Base-by-base conservation (phyloP, 306 rosid species). In the Pueraria montana region DNA sequence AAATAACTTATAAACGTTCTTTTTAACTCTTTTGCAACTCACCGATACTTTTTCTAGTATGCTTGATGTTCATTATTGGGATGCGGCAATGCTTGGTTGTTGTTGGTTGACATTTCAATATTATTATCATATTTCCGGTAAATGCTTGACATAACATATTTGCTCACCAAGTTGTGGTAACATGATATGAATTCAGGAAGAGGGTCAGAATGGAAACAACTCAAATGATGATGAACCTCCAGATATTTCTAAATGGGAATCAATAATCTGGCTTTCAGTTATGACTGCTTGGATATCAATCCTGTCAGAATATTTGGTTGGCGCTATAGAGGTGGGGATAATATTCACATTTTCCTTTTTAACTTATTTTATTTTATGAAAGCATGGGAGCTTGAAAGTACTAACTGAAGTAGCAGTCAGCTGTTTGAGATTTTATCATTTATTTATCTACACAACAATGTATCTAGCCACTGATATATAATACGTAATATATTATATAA, bases 231-330 rank as follows among this genome's bases (percentile, higher is more conserved):
- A 85, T 61, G 98, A 92, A 82, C 70, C 83, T 79, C 90, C 98
- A 1, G 90, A 92, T 84, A 92, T 94, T 66, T 90, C 96, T 58
- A 92, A 86, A 84, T 94, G 97, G 94, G 98, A 92, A 86, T 88
- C 97, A 62, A 52, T 92, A 84, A 87, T 90, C 66, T 94, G 97
- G 98, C 94, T 94, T 82, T 86, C 53, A 13, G 88, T 94, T 81
- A 80, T 94, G 91, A 92, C 96, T 14, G 87, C 82, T 70, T 89
- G 94, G 89, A 88, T 92, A 84, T 89, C 98, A 43, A 40, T 92
- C 77, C 78, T 94, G 76, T 92, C 96, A 7, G 94, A 91, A 86
- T 91, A 92, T 77, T 82, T 90, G 74, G 96, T 94, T 74, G 86
- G 89, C 56, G 92, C 96, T 23, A 90, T 92, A 67, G 90, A 94